These are phyloP conservation scores for Aspergillus jensenii DNA, from an alignment of 2,329 filamentous ascomycete species.

Conservation along the genomic window DNA sequence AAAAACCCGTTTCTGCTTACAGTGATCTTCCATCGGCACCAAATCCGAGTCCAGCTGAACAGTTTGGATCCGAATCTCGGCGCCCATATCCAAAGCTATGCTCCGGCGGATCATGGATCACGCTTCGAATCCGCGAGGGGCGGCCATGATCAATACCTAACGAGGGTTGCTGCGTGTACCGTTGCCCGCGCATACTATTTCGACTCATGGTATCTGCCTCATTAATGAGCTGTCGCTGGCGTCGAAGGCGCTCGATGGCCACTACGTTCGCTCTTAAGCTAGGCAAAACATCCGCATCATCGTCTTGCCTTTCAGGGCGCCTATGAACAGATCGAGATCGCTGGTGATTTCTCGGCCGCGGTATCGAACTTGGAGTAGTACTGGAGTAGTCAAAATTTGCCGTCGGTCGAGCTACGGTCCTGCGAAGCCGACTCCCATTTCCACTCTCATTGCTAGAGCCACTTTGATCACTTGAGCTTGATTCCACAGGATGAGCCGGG, in stretches of 20 bases:
- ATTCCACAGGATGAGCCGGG: conserved; percentile 20
- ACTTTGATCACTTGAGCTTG: conserved; percentile 23
- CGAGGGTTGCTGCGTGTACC: conserved; percentile 32
- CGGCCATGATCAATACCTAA: conserved; percentile 36
- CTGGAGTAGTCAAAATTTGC: conserved; percentile 23
- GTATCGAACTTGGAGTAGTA: conserved; percentile 20
- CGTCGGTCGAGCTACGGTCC: conserved; percentile 18
- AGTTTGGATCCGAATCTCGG: conserved; percentile 39
- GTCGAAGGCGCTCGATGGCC: conserved; percentile 40
- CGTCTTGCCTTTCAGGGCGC: conserved; percentile 29
- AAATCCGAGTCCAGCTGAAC: conserved; percentile 50
- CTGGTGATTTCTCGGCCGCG: conserved; percentile 27
- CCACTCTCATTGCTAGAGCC: conserved; percentile 24
- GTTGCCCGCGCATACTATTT: conserved; percentile 30
- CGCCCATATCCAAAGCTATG: conserved; percentile 29
- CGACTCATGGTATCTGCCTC: conserved; percentile 37
- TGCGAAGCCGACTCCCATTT: conserved; percentile 14
- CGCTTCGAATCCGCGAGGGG: conserved; percentile 38
- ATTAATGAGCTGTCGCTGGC: conserved; percentile 36
- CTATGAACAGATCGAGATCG: conserved; percentile 38
- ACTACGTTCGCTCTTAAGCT: conserved; percentile 37
- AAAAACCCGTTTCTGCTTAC: conserved; percentile 33
- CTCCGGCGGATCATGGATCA: conserved; percentile 37
- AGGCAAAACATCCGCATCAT: conserved; percentile 24
- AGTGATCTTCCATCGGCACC: conserved; percentile 47